These are phyloP conservation scores for Aspergillus sp. DNA, from an alignment of 2,329 filamentous ascomycete species.

Conservation along the genomic window DNA sequence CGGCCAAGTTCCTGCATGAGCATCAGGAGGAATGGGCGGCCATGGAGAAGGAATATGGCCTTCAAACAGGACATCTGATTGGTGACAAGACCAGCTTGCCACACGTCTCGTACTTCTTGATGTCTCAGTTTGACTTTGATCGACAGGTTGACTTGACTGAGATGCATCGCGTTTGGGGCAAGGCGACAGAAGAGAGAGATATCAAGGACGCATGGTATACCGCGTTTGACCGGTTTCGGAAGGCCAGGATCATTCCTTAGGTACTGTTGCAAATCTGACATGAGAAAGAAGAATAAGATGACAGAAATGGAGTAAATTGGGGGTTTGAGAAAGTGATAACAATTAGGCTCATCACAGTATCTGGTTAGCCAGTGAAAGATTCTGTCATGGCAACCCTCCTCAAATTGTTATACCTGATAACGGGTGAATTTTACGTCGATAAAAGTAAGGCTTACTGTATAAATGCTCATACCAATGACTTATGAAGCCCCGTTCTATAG, in stretches of 20 bases:
- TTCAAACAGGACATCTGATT: not conserved
- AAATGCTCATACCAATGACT: too few species aligned
- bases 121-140: slow-evolving; percentile 1
- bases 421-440: too few species aligned
- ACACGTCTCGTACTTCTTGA: slow-evolving; percentile 1
- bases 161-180: slow-evolving; percentile 1
- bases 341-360: too few species aligned
- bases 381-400: too few species aligned
- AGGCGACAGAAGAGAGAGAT: not conserved
- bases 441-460: too few species aligned
- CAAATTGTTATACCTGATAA: too few species aligned
- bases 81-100: slow-evolving; percentile 1
- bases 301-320: too few species aligned
- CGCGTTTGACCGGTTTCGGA: not conserved
- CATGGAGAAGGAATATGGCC: slow-evolving; percentile 3
- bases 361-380: too few species aligned
- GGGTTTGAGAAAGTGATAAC: too few species aligned
- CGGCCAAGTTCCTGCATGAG: not conserved
- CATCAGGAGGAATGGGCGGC: slow-evolving; percentile 1
- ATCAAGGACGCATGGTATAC: not conserved
- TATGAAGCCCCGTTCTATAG: too few species aligned
- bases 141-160: not conserved
- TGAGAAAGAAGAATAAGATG: too few species aligned
- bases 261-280: too few species aligned
- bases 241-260: slow-evolving; percentile 3